phyloP scores from a whole-genome alignment of 768 basidiomycete species.

The Psilocybe azurescens region DNA sequence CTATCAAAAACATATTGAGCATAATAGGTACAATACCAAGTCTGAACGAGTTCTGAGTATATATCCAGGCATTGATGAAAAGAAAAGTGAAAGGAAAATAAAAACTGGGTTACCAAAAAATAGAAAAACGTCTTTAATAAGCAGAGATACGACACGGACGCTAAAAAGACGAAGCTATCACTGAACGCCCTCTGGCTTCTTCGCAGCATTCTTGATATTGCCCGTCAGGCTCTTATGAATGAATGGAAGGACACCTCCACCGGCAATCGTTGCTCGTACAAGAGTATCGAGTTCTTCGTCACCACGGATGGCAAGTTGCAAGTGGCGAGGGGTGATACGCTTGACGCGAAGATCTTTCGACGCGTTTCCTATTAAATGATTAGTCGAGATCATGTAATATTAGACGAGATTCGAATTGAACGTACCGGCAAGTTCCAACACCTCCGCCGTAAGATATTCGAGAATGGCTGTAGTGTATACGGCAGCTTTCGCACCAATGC shows the following conservation, averaged over 20 bases:
- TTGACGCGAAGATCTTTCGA: slow-evolving; percentile 98
- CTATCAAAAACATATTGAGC: neutral
- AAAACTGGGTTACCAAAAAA: neutral
- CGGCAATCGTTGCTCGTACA: slow-evolving; percentile 92
- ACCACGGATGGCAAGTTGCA: slow-evolving; percentile 95
- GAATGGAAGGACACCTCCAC: slow-evolving; percentile 87
- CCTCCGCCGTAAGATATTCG: slow-evolving; percentile 96
- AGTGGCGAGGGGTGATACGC: slow-evolving; percentile 94
- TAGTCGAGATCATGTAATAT: neutral
- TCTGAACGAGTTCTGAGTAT: neutral
- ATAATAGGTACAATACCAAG: slow-evolving; percentile 3
- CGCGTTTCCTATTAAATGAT: slow-evolving; percentile 75
- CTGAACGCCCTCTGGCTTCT: slow-evolving; percentile 46
- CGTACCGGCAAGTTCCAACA: slow-evolving; percentile 93
- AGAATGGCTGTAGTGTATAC: slow-evolving; percentile 96
- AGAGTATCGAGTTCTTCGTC: slow-evolving; percentile 98
- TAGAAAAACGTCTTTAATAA: neutral
- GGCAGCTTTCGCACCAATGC: slow-evolving; percentile 97
- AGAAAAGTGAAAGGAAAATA: neutral
- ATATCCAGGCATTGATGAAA: neutral
- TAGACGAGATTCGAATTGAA: slow-evolving; percentile 9
- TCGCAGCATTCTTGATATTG: slow-evolving; percentile 47
- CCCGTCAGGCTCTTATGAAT: slow-evolving; percentile 84
- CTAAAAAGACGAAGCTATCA: neutral
- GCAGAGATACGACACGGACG: neutral